Base-by-base conservation (phyloP, 2,329 filamentous ascomycete genomes). In the Colletotrichum eleusines region DNA sequence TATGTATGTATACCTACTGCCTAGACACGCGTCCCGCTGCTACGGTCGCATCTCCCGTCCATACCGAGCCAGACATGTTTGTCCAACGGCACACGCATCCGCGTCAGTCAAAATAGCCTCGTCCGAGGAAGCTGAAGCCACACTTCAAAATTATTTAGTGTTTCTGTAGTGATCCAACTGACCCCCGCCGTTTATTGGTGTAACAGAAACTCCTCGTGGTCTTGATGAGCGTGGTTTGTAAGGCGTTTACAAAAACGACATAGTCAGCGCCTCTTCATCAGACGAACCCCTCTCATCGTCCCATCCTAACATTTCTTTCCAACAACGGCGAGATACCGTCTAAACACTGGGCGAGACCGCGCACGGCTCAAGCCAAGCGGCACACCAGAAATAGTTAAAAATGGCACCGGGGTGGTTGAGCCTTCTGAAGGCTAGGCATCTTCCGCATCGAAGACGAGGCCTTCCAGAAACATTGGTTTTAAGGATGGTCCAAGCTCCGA, bases 401-500 rank as follows among this genome's bases (percentile, higher is more conserved):
- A 26, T n/a, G 12, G 16, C 60, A 38, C 48, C 26, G 31, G 31
- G 31, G 55, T 35, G n/a, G 28, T 11, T 38, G 18, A 35, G n/a
- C 57, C 57, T 51, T 26, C n/a, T n/a, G 14, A 55, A 31, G n/a
- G 33, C 33, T 20, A 42, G 64, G 44, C 31, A 62, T 58, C 57
- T 57, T 42, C 18, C 35, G 20, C 35, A 63, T 26, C 35, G 26
- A 26, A 33, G 51, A 63, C 38, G 64, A 68, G 68, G 64, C 50
- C 57, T 16, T 57, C 64, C 11, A 8, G 42, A 65, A 60, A 64
- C 58, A 46, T 11, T n/a, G 9, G 58, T 58, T 51, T 67, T 31
- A 42, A 38, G 12, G 33, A 64, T 44, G 68, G 58, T 53, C 68
- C 46, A 63, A 63, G 64, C 64, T 68, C n/a, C 1, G 5, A 12